These are phyloP conservation scores for Kodamaea ohmeri DNA, from an alignment of 1,139 yeast genomes.

Conservation along the genomic window DNA sequence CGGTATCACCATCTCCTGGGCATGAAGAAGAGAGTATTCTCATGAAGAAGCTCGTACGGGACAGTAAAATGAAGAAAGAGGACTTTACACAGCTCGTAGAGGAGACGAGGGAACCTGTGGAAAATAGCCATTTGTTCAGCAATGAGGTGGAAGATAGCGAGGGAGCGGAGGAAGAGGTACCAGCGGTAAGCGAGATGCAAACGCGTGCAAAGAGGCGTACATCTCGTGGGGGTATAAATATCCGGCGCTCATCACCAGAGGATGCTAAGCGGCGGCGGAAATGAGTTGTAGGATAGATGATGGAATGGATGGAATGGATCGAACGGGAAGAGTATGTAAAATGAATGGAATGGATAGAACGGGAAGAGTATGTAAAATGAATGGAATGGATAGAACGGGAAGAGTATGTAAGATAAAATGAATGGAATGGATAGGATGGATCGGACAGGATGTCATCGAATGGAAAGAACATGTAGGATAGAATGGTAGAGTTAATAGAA, in stretches of 20 bases:
- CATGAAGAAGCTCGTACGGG: constrained; percentile 30
- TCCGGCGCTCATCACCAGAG: constrained; percentile 10
- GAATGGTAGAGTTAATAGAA: too few species aligned
- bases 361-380: background rate
- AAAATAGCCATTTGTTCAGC: constrained; percentile 28
- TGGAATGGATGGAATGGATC: background rate
- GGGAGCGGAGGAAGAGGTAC: constrained; percentile 6
- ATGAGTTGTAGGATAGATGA: background rate
- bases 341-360: background rate
- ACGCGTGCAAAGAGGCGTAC: constrained; percentile 24
- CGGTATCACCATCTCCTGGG: too few species aligned
- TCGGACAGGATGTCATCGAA: too few species aligned
- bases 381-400: background rate
- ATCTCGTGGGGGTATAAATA: constrained; percentile 28
- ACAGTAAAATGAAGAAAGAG: constrained; percentile 24
- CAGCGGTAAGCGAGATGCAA: constrained; percentile 8
- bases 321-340: background rate
- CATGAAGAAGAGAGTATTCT: constrained; percentile 25
- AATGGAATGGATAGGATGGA: background rate
- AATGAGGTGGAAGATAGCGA: constrained; percentile 29
- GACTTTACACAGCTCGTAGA: constrained; percentile 27
- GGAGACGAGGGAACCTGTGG: constrained; percentile 25
- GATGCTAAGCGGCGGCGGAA: constrained; percentile 6
- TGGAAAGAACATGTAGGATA: too few species aligned
- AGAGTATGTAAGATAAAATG: background rate